Evolutionary conservation across 1,284 basidiomycete species (phyloP).

Genomic region (Fomitiporia mediterranea): DNA sequence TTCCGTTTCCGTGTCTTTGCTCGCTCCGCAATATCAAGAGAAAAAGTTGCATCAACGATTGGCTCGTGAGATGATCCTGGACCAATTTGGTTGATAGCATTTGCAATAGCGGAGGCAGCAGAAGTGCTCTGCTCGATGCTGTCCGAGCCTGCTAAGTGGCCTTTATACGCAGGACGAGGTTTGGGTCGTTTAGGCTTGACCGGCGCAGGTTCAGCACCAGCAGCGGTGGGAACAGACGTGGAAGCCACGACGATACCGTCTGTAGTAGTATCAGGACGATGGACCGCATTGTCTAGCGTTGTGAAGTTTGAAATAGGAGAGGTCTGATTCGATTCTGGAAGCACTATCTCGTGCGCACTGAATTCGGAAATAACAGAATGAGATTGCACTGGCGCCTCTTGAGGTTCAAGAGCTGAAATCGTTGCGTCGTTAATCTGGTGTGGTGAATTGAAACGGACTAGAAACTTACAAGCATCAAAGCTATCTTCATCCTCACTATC

Average conservation of each 20-base stretch:
- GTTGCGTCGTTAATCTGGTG: too few species aligned
- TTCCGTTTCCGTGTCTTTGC: conserved; percentile 36
- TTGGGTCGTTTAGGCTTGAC: conserved; percentile 11
- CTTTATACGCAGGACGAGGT: conserved; percentile 18
- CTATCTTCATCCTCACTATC: conserved; percentile 19
- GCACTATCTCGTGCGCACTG: not conserved
- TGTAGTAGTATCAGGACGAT: not conserved
- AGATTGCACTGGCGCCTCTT: not conserved
- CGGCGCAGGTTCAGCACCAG: too few species aligned
- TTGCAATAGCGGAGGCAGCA: not conserved
- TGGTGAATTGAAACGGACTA: too few species aligned
- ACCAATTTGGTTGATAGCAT: not conserved
- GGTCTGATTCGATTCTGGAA: not conserved
- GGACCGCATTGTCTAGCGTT: not conserved
- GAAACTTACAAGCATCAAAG: not conserved
- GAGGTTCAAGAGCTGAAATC: not conserved
- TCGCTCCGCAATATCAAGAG: conserved; percentile 40
- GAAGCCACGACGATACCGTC: conserved; percentile 4
- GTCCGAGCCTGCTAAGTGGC: not conserved
- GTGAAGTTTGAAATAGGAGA: conserved; percentile 14
- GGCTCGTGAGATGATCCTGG: not conserved
- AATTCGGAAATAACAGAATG: conserved; percentile 13
- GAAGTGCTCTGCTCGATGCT: not conserved
- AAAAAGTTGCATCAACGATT: conserved; percentile 17
- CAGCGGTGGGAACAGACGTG: not conserved